Percentiles rank a stretch among this genome's conserved stretches.
Conservation (phyloP, 1,139 yeast genomes). For the Hanseniaspora uvarum region DNA sequence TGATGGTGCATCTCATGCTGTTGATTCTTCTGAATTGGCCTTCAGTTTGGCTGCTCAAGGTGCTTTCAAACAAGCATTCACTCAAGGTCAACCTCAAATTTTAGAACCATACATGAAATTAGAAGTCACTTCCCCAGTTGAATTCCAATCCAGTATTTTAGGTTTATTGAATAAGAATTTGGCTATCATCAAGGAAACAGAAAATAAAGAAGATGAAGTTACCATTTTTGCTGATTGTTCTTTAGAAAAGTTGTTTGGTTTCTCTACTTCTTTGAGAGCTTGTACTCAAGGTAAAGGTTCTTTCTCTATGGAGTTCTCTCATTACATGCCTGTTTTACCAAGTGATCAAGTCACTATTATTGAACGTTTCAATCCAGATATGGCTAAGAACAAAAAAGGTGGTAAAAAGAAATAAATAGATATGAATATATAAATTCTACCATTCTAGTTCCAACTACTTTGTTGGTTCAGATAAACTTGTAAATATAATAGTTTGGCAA, state of each 20-base stretch:
- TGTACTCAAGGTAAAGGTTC: conserved; percentile 99
- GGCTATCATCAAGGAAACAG: conserved; percentile 89
- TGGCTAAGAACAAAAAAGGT: conserved; percentile 13
- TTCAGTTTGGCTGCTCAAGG: conserved; percentile 86
- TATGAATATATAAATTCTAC: neutral
- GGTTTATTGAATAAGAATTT: conserved; percentile 84
- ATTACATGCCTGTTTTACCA: conserved; percentile 82
- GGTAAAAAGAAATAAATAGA: conserved; percentile 15
- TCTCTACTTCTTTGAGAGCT: conserved; percentile 90
- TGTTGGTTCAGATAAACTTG: neutral
- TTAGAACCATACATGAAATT: conserved; percentile 95
- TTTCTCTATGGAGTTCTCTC: conserved; percentile 86
- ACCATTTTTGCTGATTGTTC: conserved; percentile 91
- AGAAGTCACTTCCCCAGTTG: conserved; percentile 86
- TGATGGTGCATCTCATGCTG: conserved; percentile 97
- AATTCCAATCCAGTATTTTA: conserved; percentile 89
- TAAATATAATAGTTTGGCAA: neutral
- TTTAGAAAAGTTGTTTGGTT: conserved; percentile 88
- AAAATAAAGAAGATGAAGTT: conserved; percentile 88
- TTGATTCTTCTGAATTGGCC: conserved; percentile 91
- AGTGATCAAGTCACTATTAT: conserved; percentile 85
- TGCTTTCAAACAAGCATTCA: conserved; percentile 86
- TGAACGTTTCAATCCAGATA: conserved; percentile 27
- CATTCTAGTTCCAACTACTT: neutral
- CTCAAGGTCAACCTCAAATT: conserved; percentile 73